phyloP scores from a whole-genome alignment of 2,329 filamentous ascomycete species.

The Nemania bipapillata region DNA sequence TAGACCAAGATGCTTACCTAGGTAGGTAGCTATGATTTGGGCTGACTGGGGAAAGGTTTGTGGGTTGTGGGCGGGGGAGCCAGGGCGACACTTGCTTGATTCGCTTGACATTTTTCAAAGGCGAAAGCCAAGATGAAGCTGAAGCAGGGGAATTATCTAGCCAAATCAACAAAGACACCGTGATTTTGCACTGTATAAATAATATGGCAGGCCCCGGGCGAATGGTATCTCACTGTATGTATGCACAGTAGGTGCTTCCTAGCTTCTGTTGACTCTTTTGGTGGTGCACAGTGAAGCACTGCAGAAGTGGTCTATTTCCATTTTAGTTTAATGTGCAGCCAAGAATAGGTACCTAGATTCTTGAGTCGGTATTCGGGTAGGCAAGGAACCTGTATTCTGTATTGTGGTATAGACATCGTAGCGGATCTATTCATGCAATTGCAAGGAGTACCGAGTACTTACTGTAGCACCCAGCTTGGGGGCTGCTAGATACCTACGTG shows the following conservation, averaged over 20 bases:
- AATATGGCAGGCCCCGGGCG: not conserved
- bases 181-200: not conserved
- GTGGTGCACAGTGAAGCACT: not conserved
- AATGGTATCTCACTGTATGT: not conserved
- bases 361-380: not conserved
- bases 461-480: not conserved
- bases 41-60: constrained; percentile 10
- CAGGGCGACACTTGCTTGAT: constrained; percentile 10
- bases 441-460: constrained; percentile 10
- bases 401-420: not conserved
- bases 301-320: not conserved
- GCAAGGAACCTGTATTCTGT: not conserved
- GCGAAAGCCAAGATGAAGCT: constrained; percentile 30
- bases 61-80: not conserved
- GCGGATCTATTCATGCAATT: constrained; percentile 1
- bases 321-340: not conserved
- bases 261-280: not conserved
- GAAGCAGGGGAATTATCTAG: constrained; percentile 20
- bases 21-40: constrained; percentile 2
- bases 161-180: not conserved
- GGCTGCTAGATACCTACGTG: constrained; percentile 6
- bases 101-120: constrained; percentile 14
- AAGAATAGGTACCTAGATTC: not conserved
- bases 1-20: not conserved
- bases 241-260: not conserved